phyloP scores from a whole-genome alignment of 805 yeast genomes.

The Jamesozyma piceae region DNA sequence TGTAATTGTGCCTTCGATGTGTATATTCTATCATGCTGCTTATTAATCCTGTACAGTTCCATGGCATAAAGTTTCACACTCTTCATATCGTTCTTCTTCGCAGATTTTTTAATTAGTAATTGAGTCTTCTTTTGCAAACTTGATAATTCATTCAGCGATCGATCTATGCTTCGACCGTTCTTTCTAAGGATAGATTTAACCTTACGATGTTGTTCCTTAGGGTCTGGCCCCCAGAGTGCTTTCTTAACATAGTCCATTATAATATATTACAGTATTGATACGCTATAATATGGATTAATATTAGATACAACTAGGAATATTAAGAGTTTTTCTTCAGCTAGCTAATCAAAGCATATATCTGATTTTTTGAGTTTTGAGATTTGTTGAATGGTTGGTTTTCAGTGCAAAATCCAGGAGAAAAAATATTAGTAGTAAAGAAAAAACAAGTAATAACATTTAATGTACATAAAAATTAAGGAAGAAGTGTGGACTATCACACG shows the following conservation, averaged over 20 bases:
- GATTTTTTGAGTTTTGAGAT: too few species aligned
- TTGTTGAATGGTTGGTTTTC: too few species aligned
- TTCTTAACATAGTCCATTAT: constrained; percentile 75
- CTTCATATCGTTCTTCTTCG: constrained; percentile 65
- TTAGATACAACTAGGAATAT: too few species aligned
- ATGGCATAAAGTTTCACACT: constrained; percentile 72
- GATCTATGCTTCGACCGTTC: constrained; percentile 76
- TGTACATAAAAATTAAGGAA: too few species aligned
- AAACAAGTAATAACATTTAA: too few species aligned
- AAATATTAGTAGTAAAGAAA: too few species aligned
- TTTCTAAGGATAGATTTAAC: constrained; percentile 73
- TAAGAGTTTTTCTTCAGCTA: too few species aligned
- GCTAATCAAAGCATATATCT: too few species aligned
- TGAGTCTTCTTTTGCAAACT: constrained; percentile 73
- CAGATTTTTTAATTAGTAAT: constrained; percentile 60
- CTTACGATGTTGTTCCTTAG: constrained; percentile 72
- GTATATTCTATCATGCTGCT: constrained; percentile 64
- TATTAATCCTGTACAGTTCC: constrained; percentile 65
- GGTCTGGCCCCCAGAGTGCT: constrained; percentile 94
- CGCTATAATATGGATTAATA: too few species aligned
- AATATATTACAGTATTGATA: too few species aligned
- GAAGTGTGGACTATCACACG: too few species aligned
- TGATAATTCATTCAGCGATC: constrained; percentile 47
- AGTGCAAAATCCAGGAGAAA: too few species aligned
- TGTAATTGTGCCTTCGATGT: constrained; percentile 79